Conservation (phyloP, 129 eudicot genomes). For the Rutidosis leptorrhynchoides region DNA sequence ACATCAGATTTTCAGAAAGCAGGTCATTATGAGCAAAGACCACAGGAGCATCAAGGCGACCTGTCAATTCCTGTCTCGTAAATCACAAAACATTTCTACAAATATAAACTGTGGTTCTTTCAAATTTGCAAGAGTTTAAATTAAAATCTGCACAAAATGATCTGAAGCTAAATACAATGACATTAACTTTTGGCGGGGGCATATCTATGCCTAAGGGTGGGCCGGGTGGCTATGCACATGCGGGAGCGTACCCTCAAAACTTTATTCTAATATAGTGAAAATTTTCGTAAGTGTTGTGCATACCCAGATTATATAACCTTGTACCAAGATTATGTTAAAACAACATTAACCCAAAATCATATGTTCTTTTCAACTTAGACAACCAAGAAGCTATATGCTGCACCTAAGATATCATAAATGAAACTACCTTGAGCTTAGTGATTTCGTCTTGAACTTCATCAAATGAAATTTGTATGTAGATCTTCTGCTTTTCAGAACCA, state of each 20-base stretch:
- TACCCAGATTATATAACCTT: background rate
- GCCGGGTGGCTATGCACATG: background rate
- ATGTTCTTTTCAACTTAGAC: background rate
- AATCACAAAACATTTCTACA: slow-evolving; percentile 34
- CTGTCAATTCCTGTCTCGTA: slow-evolving; percentile 79
- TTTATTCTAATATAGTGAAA: background rate
- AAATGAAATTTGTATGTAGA: background rate
- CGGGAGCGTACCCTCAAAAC: background rate
- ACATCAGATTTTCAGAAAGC: slow-evolving; percentile 89
- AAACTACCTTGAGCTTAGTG: background rate
- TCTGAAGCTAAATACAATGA: slow-evolving; percentile 16
- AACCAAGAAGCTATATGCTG: background rate
- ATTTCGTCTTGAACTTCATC: background rate
- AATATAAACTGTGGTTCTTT: slow-evolving; percentile 29
- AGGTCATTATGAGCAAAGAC: slow-evolving; percentile 88
- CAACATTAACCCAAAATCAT: background rate
- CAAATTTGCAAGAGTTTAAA: slow-evolving; percentile 11
- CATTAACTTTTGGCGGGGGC: background rate
- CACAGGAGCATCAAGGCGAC: slow-evolving; percentile 70
- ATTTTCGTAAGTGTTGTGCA: background rate
- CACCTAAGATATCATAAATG: no score
- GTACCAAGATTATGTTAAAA: background rate
- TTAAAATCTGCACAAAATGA: background rate
- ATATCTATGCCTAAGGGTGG: background rate
- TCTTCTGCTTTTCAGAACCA: background rate